Conservation (phyloP, 2,329 filamentous ascomycete species). For the Talaromyces albobiverticillius region DNA sequence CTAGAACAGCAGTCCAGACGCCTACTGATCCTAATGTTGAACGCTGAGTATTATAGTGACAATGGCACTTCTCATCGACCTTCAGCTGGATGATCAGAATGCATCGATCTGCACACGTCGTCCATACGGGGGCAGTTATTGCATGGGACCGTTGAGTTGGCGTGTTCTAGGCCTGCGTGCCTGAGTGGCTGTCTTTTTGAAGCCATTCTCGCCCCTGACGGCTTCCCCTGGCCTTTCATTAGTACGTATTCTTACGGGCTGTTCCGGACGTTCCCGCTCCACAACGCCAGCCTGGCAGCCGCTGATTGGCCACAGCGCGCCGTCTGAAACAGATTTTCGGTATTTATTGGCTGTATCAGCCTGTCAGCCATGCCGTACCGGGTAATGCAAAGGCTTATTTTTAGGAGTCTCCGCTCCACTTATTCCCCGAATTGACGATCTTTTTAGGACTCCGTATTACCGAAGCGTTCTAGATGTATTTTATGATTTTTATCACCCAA, state of each 20-base stretch:
- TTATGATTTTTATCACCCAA: no score
- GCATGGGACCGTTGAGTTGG: no score
- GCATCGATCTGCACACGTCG: no score
- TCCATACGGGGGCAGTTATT: no score
- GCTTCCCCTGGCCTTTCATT: neutral
- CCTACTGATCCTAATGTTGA: no score
- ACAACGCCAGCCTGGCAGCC: neutral
- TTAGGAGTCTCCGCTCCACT: neutral
- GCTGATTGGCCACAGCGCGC: neutral
- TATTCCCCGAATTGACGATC: neutral
- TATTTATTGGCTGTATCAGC: no score
- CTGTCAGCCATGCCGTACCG: neutral
- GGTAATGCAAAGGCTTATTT: neutral
- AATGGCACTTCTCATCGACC: no score
- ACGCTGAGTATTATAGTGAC: no score
- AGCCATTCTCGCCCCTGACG: neutral
- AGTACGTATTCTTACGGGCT: neutral
- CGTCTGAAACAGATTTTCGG: neutral
- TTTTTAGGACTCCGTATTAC: neutral
- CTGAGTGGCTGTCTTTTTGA: neutral
- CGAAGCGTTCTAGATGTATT: neutral
- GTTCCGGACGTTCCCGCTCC: neutral
- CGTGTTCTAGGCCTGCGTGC: neutral
- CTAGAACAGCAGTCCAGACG: no score
- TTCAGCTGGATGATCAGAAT: no score